Evolutionary conservation across 2,329 filamentous ascomycete genomes (phyloP), one percentile per base, ranked within the genome.

Genomic region (Lasiodiplodia citricola): DNA sequence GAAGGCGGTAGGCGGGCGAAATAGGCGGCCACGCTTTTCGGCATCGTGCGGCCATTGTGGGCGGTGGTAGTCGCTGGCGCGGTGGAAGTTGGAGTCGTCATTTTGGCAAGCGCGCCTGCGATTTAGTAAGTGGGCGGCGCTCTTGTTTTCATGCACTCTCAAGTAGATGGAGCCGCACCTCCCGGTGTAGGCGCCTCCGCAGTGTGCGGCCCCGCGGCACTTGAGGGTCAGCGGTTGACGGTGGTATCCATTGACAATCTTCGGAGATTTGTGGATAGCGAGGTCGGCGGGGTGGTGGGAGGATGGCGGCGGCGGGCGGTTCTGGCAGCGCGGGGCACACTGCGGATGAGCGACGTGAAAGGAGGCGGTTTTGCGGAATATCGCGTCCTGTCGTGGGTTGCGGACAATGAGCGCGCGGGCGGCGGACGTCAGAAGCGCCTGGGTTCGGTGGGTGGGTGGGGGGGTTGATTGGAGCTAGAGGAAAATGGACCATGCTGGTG

Each of bases 1-100:
- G 82, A 80, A 69, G 85, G 83, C 37, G 88, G 87, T 63, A 90
- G 78, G 47, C 79, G 80, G 68, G 82, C 78, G 37, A 47, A 44
- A 23, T 38, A 60, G 65, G 21, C 23, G 35, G 38, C 37, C 28
- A 64, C 21, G 25, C 16, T 31, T n/a, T 18, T 28, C 2, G 54
- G 31, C 23, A 64, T 31, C 14, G 57, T 13, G 66, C 56, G 25
- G 66, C 44, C 57, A 64, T 68, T 28, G 66, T 35, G 23, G 50
- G 57, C 41, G 57, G 56, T 38, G 57, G 56, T 56, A 23, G 56
- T n/a, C 23, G 57, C 58, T n/a, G 60, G 60, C 55, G 67, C 63
- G n/a, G 67, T 44, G 47, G 67, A 58, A 44, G 67, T 57, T 52
- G 67, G 60, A 44, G 67, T 66, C 57, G 67, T 55, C 63, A 69